These are phyloP conservation scores for Aspergillus mulundensis DNA, from an alignment of 495 filamentous ascomycete genomes.

Conservation along the genomic window DNA sequence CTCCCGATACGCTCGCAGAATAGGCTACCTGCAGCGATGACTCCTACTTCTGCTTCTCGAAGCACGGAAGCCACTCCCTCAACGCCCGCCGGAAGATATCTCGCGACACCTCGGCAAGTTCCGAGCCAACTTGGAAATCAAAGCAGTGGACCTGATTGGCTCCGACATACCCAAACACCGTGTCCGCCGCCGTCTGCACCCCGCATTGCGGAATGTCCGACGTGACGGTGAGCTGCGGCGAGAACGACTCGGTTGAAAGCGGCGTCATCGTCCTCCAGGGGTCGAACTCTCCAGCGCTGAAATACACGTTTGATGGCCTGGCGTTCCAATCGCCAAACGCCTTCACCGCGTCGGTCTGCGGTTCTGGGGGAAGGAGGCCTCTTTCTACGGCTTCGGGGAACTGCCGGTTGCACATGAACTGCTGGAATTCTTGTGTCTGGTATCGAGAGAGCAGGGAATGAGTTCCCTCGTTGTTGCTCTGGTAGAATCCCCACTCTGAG, in stretches of 20 bases:
- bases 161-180: slow-evolving; percentile 52
- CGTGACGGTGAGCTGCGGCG: slow-evolving; percentile 34
- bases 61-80: slow-evolving; percentile 48
- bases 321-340: slow-evolving; percentile 53
- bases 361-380: slow-evolving; percentile 42
- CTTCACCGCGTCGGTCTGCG: slow-evolving; percentile 33
- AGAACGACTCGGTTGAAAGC: slow-evolving; percentile 40
- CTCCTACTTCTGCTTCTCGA: slow-evolving; percentile 9
- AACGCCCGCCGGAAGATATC: slow-evolving; percentile 38
- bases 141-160: slow-evolving; percentile 48
- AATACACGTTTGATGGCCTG: slow-evolving; percentile 56
- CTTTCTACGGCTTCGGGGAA: slow-evolving; percentile 46
- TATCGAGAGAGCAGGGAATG: slow-evolving; percentile 49
- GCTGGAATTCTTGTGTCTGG: slow-evolving; percentile 48
- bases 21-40: too few relatives aligned
- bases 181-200: slow-evolving; percentile 28
- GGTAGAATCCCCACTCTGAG: slow-evolving; percentile 55
- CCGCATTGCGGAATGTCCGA: slow-evolving; percentile 46
- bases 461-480: slow-evolving; percentile 47
- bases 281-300: slow-evolving; percentile 53
- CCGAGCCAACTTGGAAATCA: slow-evolving; percentile 39
- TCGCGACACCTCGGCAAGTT: slow-evolving; percentile 28
- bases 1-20: background rate
- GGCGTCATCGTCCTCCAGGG: slow-evolving; percentile 54
- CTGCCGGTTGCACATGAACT: slow-evolving; percentile 48